Evolutionary conservation across 2,329 filamentous ascomycete species (phyloP).

Genomic region (Elsinoe necatrix): DNA sequence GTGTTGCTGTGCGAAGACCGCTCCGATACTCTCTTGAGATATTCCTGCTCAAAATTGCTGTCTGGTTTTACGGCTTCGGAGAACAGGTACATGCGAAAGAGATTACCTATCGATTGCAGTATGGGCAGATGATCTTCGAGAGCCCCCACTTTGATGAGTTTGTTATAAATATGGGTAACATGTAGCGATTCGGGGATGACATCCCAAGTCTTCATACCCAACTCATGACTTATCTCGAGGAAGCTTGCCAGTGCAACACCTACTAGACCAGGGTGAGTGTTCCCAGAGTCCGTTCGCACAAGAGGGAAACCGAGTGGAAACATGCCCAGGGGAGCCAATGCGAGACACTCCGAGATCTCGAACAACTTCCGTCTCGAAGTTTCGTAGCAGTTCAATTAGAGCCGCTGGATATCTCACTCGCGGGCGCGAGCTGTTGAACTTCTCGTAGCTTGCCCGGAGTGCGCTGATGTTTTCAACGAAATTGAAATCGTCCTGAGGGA

Average conservation of each 20-base stretch:
- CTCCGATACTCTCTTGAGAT: not conserved
- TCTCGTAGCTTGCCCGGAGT: not conserved
- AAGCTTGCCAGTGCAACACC: not conserved
- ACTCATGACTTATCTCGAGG: not conserved
- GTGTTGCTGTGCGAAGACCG: not conserved
- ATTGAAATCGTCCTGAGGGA: not conserved
- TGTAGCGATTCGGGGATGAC: not conserved
- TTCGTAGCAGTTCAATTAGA: not conserved
- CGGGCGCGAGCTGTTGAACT: too few relatives aligned
- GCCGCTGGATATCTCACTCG: not conserved
- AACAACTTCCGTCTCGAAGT: not conserved
- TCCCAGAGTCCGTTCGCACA: not conserved
- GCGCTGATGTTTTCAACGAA: not conserved
- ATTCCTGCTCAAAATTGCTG: not conserved
- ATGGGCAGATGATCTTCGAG: not conserved
- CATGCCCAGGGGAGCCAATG: not conserved
- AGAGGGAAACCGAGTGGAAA: not conserved
- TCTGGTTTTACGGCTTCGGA: not conserved
- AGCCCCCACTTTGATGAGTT: not conserved
- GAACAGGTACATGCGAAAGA: not conserved
- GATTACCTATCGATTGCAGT: not conserved
- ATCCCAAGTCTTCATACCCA: not conserved
- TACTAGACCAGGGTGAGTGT: not conserved
- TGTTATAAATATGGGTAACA: not conserved
- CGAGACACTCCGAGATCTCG: not conserved